Percentiles rank a stretch among this genome's conserved stretches.
phyloP scores from a whole-genome alignment of 352 stramenopile species.

The Pythium folliculosum region DNA sequence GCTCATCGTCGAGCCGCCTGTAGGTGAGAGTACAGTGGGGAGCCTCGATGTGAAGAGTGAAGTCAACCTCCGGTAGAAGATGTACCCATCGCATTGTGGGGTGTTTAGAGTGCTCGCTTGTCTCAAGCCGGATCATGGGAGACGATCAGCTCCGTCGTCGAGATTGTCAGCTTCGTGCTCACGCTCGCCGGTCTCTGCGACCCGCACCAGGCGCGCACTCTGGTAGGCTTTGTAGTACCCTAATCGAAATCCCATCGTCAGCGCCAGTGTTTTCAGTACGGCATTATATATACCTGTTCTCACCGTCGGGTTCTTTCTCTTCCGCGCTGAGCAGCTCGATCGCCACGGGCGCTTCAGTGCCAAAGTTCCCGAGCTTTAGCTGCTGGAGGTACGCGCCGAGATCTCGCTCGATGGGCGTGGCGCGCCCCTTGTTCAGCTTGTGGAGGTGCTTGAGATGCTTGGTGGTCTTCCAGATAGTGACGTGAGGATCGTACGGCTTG shows the following conservation, averaged over 20 bases:
- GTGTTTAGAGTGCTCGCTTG: no score
- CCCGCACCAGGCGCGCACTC: neutral
- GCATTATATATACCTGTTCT: no score
- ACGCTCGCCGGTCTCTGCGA: no score
- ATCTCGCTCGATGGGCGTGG: slow-evolving; percentile 29
- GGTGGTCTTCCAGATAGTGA: slow-evolving; percentile 54
- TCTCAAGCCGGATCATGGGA: no score
- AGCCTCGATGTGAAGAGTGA: no score
- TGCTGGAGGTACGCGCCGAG: slow-evolving; percentile 29
- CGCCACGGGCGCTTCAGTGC: slow-evolving; percentile 25
- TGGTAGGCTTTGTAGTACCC: neutral
- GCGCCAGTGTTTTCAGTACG: no score
- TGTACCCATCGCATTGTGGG: neutral
- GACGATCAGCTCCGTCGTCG: no score
- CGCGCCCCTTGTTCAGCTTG: slow-evolving; percentile 29
- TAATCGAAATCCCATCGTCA: neutral
- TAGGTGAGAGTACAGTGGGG: no score
- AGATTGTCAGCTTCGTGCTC: neutral
- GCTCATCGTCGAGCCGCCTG: neutral
- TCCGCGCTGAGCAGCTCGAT: slow-evolving; percentile 41
- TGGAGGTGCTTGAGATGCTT: slow-evolving; percentile 31
- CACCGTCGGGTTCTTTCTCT: slow-evolving; percentile 38
- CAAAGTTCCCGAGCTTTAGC: slow-evolving; percentile 19
- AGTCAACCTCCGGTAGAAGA: no score
- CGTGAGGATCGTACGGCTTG: slow-evolving; percentile 40